These are phyloP conservation scores for Cryptosporidium baileyi DNA, from an alignment of 169 alveolate genomes.

Conservation along the genomic window DNA sequence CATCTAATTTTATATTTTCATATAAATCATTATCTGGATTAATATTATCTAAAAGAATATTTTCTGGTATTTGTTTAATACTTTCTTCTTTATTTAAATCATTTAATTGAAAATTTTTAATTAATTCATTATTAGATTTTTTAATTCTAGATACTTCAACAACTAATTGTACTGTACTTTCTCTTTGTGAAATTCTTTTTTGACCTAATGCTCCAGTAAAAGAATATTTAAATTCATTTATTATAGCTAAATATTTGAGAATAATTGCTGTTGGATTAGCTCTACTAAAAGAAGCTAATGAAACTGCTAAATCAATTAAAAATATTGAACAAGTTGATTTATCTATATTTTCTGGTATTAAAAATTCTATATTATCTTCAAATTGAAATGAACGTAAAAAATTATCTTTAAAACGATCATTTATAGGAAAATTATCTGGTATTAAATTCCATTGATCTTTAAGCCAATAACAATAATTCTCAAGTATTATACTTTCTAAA, in stretches of 20 bases:
- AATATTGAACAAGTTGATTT: background rate
- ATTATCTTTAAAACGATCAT: constrained; percentile 50
- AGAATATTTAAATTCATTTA: constrained; percentile 72
- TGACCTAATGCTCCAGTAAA: constrained; percentile 84
- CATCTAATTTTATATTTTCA: constrained; percentile 74
- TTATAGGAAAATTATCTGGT: constrained; percentile 21
- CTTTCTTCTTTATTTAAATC: constrained; percentile 71
- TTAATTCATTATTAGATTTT: background rate
- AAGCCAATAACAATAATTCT: constrained; percentile 29
- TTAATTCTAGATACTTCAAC: constrained; percentile 76
- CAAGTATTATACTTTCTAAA: constrained; percentile 37
- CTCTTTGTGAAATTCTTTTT: constrained; percentile 82
- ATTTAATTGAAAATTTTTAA: background rate
- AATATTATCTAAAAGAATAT: constrained; percentile 77
- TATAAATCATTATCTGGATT: constrained; percentile 78
- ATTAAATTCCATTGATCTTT: background rate
- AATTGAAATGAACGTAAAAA: constrained; percentile 17
- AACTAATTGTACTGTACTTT: constrained; percentile 81
- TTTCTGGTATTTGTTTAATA: constrained; percentile 70
- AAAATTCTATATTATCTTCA: background rate
- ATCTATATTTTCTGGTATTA: background rate
- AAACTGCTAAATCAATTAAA: constrained; percentile 36
- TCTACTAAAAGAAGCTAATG: constrained; percentile 64
- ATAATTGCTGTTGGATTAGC: constrained; percentile 74
- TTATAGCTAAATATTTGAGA: constrained; percentile 71